phyloP scores from a whole-genome alignment of 345 rosid genomes.

The Moricandia arvensis region DNA sequence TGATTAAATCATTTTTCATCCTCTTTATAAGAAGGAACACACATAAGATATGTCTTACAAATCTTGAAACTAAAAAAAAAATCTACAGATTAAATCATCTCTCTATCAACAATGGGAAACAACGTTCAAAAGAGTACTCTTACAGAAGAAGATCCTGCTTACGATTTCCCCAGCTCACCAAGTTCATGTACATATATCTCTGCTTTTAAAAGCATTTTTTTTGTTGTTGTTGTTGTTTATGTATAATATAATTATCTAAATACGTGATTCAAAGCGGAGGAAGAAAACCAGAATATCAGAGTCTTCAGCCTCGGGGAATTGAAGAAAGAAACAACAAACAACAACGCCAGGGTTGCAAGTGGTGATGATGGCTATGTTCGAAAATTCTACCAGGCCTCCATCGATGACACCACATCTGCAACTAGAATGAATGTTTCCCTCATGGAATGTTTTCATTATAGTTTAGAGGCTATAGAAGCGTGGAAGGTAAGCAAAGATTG shows the following conservation, averaged over 20 bases:
- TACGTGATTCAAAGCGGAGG: neutral
- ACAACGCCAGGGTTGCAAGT: neutral
- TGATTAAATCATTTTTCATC: no score
- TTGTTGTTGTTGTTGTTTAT: no score
- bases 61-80: no score
- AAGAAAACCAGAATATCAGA: neutral
- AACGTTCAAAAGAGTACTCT: neutral
- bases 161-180: neutral
- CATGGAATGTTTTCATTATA: conserved; percentile 3
- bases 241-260: no score
- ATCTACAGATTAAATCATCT: no score
- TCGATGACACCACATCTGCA: conserved; percentile 13
- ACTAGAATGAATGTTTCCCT: conserved; percentile 3
- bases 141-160: neutral
- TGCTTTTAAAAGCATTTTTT: neutral
- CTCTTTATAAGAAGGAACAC: neutral
- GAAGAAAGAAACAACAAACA: conserved; percentile 16
- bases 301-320: conserved; percentile 8
- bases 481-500: conserved; percentile 7
- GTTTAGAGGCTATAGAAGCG: neutral
- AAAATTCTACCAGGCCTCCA: conserved; percentile 14
- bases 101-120: neutral
- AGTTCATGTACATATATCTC: neutral
- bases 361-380: neutral
- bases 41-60: neutral